Evolutionary conservation across 2,329 filamentous ascomycete genomes (phyloP), one percentile per base, ranked within the genome.

Genomic region (Ceratocystis lukuohia): DNA sequence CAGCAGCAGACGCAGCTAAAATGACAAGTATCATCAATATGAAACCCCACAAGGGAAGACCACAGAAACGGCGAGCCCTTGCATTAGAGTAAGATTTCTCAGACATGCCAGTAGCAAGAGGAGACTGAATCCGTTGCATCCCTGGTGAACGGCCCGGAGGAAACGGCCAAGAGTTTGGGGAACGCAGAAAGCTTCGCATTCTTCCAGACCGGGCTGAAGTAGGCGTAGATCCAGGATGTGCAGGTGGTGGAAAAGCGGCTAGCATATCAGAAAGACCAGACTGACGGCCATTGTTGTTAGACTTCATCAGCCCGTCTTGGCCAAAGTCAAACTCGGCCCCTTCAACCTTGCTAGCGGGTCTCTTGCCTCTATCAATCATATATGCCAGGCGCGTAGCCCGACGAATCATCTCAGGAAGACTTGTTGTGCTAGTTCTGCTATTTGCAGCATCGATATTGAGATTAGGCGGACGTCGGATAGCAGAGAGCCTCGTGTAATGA

Each of bases 341-440:
- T 1, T 83, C 80, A 62, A 84, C 76, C 17, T 81, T 79, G 56
- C 56, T 87, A 25, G 78, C 83, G 33, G 84, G 84, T 70, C 84
- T 78, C 69, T 79, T 87, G 12, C 93, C 93, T 70, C 86, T 86
- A 71, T 97, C 93, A 67, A 99, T 86, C 75, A 96, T 91, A 0
- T 89, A 84, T 17, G 92, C 93, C 46, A 97, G 78, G 70, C 85
- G 85, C 0, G 93, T 97, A 10, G 94, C 94, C 71, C 94, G 84
- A 72, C 85, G 83, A 70, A 99, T 97, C 68, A 99, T 78, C 74
- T 97, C 94, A 0, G 92, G 88, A 68, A 99, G 78, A 75, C 92
- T 96, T 1, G 94, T 97, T 69, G 96, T 80, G 73, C 92, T 96
- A 3, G 91, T 92, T 72, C 94, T 84, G 1, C 88, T 61, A 74